Base-by-base conservation (phyloP, 331 rosid species). In the Pyracantha coccinea region DNA sequence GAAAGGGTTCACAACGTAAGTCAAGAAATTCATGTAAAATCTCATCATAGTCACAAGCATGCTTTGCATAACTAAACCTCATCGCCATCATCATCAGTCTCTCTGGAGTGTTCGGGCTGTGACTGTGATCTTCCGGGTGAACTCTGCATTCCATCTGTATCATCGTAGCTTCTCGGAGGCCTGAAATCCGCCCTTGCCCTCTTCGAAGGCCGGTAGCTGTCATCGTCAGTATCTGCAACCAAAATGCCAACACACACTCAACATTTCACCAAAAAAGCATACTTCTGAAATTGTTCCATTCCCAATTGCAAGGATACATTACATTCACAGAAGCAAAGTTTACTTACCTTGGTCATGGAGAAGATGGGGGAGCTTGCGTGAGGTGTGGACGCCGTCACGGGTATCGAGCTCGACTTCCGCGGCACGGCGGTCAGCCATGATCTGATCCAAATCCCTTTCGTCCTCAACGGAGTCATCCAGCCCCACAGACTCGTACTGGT, bases 111-210 rank as follows among this genome's bases (percentile, higher is more conserved):
- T 59, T 87, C 90, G 5, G 81, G 77, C 68, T 87, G 98, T 47
- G 98, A 90, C 61, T 87, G 98, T 53, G 98, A 90, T 80, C 96
- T 88, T 63, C 97, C 96, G 7, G 97, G 97, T 65, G 97, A 93
- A 77, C 97, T 93, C 24, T 76, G 91, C 85, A 83, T 81, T 59
- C 90, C 96, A 74, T 92, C 95, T 20, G 76, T 33, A 74, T 91
- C 98, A 71, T 93, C 98, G 17, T 83, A 81, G 31, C 88, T 86
- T 23, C 88, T 86, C 14, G 85, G 83, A 78, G 92, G 86, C 83
- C 93, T 88, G 77, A 73, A 83, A 78, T 87, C 89, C 54, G 97
- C 96, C 54, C 97, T 85, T 24, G 93, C 67, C 81, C 97, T 88
- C 83, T 93, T 93, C 1, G 96, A 84, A 68, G 93, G 97, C 78